Percentiles rank a stretch among this genome's conserved stretches.
Conservation (phyloP, 768 basidiomycete species). For the Pisolithus albus region DNA sequence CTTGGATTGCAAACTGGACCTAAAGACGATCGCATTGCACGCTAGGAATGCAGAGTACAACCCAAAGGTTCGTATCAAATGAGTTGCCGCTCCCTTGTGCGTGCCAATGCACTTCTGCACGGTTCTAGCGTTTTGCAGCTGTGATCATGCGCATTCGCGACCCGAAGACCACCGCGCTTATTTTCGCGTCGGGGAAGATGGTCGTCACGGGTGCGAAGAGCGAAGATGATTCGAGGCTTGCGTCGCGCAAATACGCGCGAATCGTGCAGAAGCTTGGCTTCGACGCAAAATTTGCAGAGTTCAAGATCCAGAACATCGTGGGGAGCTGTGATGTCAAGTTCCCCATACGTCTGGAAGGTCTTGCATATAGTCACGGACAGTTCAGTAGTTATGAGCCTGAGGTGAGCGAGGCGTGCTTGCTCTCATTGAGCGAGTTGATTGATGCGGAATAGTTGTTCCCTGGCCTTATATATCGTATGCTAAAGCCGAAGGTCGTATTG, state of each 20-base stretch:
- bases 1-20: constrained; percentile 89
- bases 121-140: constrained; percentile 93
- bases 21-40: constrained; percentile 97
- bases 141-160: constrained; percentile 99
- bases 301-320: constrained; percentile 99
- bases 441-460: constrained; percentile 73
- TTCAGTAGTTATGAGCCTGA: constrained; percentile 98
- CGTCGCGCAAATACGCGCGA: constrained; percentile 96
- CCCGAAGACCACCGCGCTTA: constrained; percentile 98
- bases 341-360: constrained; percentile 94
- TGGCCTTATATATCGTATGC: constrained; percentile 98
- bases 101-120: constrained; percentile 57
- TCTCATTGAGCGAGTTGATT: neutral
- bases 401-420: constrained; percentile 41
- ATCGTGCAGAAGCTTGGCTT: constrained; percentile 99
- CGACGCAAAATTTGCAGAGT: constrained; percentile 98
- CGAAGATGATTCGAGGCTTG: constrained; percentile 94
- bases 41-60: constrained; percentile 99
- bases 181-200: constrained; percentile 99
- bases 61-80: constrained; percentile 85
- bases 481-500: constrained; percentile 98
- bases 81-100: constrained; percentile 32
- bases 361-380: constrained; percentile 96
- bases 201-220: constrained; percentile 99
- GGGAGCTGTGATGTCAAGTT: constrained; percentile 98